Evolutionary conservation across 805 yeast genomes (phyloP), one percentile per base, ranked within the genome.

Genomic region (Sugiyamaella smithiae): DNA sequence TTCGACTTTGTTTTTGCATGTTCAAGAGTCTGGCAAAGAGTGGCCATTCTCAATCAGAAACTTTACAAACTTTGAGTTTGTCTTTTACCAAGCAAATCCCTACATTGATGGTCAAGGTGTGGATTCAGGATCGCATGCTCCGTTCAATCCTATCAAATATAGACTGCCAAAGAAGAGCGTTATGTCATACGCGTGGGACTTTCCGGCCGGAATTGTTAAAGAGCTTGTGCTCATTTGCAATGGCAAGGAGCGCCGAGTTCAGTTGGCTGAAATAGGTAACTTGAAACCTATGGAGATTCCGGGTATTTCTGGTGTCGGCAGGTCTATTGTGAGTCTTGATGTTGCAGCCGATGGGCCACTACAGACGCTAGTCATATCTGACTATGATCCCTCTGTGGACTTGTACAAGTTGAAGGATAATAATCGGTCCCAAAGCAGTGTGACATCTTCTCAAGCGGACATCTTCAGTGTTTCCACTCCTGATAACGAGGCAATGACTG

Each of bases 161-260:
- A 77, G 80, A 40, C 75, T 95, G 9, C 97, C 98, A 0, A 81
- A 95, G 1, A 81, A 80, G 60, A 86, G 96, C 67, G 95, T 88
- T 1, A 93, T 93, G 98, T 97, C 98, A 0, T 93, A 93, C 65
- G 88, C 99, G 0, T 93, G 97, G 90, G 99, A 93, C 64, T 93
- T 78, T 67, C 99, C 99, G 0, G 88, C 95, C 45, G 97, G 96
- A 0, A 70, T 78, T 7, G 77, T 84, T 40, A 90, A 89, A 64
- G 97, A 90, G 60, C 67, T 93, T 26, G 75, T 88, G 2, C 66
- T 93, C 28, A 73, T 89, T 50, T 74, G 85, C 8, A 84, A 83
- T 43, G 85, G 86, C 1, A 73, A 83, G 24, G 90, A 85, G 61
- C 74, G 97, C 50, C 79, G 81, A 41, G 76, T 95, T 17, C 95